Base-by-base conservation (phyloP, 257 asterid species). In the Fraxinus pennsylvanica region DNA sequence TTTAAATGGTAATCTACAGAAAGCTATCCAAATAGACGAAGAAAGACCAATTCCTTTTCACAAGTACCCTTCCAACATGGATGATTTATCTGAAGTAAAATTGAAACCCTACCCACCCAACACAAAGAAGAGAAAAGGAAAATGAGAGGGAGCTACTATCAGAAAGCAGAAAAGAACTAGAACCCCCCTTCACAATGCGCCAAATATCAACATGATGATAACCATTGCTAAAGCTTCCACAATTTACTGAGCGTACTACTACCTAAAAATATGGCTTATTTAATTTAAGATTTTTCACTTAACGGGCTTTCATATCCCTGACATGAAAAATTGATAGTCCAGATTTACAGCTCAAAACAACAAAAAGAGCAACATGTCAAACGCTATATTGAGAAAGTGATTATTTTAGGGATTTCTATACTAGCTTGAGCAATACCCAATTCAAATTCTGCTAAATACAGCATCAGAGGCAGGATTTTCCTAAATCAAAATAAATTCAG, bases 401-500 rank as follows among this genome's bases (percentile, higher is more conserved):
- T 41, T 59, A 30, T 29, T 59, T 76, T 43, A 9, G 71, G 35
- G 43, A 81, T 78, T 81, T 74, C 68, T 63, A 54, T 70, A 45
- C 63, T 73, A 66, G 75, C 41, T 81, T 47, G 80, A 71, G 41
- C 61, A 52, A n/a, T 25, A 30, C 65, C 68, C 21, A 1, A 75
- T 52, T 81, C 47, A 76, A 72, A 45, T 76, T 72, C 75, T 36
- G 36, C 41, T 25, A 41, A 38, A 50, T 78, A 77, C 17, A 36
- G 72, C 74, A 73, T 43, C 70, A 68, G 27, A 54, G 83, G 75
- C 63, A 54, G 71, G 66, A 73, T 15, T 63, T 35, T 19, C 30
- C 75, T 47, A 66, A 61, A 65, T 75, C 71, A 71, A 50, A 30
- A 27, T 29, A 68, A 80, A 81, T 65, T 66, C 57, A 35, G 66